phyloP scores from a whole-genome alignment of 371 early-diverging fungal species.

The Choanephora cucurbitarum region DNA sequence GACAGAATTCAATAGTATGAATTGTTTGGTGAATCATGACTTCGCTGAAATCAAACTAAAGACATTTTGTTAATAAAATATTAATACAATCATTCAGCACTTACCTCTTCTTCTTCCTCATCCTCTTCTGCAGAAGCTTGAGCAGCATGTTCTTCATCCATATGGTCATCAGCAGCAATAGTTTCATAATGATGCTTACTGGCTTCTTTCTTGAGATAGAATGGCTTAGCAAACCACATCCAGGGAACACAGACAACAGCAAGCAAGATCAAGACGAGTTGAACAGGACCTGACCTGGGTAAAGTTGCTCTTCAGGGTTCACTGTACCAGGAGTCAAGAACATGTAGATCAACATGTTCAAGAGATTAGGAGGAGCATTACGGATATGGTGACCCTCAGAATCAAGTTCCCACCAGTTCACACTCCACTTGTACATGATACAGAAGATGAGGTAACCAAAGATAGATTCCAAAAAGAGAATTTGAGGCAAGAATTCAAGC shows the following conservation, averaged over 20 bases:
- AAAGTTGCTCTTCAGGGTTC: conserved; percentile 70
- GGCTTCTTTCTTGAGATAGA: conserved; percentile 80
- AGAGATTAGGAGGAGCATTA: conserved; percentile 89
- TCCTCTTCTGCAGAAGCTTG: conserved; percentile 47
- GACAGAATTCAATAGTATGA: conserved; percentile 99
- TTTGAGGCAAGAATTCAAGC: conserved; percentile 93
- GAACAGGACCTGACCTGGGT: conserved; percentile 88
- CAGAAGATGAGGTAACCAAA: conserved; percentile 96
- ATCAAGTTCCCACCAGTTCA: conserved; percentile 82
- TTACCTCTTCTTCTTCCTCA: conserved; percentile 48
- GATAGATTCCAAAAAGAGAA: conserved; percentile 90
- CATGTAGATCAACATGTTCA: conserved; percentile 99
- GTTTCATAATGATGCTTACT: conserved; percentile 76
- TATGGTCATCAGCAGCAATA: conserved; percentile 48
- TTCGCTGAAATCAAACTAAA: conserved; percentile 89
- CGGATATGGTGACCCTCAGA: conserved; percentile 65
- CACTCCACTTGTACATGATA: conserved; percentile 98
- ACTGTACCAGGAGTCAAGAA: conserved; percentile 96
- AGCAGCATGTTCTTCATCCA: conserved; percentile 24
- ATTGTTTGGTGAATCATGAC: conserved; percentile 96
- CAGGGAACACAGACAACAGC: conserved; percentile 96
- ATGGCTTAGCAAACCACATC: conserved; percentile 98
- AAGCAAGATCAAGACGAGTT: conserved; percentile 80
- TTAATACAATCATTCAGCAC: background rate
- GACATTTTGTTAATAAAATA: background rate